Conservation (phyloP, 306 rosid species). For the Malus sylvestris region DNA sequence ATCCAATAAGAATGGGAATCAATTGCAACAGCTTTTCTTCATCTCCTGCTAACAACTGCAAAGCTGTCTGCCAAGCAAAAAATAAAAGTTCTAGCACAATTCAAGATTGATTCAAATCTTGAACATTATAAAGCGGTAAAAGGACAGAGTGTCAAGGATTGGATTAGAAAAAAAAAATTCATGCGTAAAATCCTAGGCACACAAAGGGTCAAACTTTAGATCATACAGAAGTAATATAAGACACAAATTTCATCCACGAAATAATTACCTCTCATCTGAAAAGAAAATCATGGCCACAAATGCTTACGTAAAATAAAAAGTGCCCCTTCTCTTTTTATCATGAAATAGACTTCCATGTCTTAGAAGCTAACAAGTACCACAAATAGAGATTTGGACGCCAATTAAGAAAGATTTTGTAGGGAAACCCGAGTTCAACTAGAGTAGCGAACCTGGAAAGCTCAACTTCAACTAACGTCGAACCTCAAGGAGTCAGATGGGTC, state of each 20-base stretch:
- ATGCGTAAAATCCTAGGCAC: neutral
- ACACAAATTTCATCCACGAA: conserved; percentile 1
- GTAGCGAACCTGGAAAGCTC: no score
- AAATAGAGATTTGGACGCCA: neutral
- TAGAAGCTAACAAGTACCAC: neutral
- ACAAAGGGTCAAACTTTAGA: neutral
- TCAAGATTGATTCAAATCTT: conserved; percentile 1
- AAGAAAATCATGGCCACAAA: neutral
- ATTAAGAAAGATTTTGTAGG: no score
- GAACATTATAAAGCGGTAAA: neutral
- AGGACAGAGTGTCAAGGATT: neutral
- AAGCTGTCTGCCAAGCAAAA: conserved; percentile 54
- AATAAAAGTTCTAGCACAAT: conserved; percentile 7
- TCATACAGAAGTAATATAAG: neutral
- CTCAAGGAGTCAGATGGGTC: no score
- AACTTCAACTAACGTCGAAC: no score
- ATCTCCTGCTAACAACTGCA: conserved; percentile 60
- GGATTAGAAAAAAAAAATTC: neutral
- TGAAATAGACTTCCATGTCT: neutral
- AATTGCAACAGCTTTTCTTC: conserved; percentile 54
- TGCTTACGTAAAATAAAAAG: neutral
- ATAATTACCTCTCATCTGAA: neutral
- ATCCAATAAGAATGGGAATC: conserved; percentile 73
- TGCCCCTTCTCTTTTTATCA: neutral
- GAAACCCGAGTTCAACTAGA: no score